A percentile compares a stretch with the other conserved stretches of the same genome.
These are phyloP conservation scores for Corymbia citriodora DNA, from an alignment of 441 rosid genomes.

Conservation along the genomic window DNA sequence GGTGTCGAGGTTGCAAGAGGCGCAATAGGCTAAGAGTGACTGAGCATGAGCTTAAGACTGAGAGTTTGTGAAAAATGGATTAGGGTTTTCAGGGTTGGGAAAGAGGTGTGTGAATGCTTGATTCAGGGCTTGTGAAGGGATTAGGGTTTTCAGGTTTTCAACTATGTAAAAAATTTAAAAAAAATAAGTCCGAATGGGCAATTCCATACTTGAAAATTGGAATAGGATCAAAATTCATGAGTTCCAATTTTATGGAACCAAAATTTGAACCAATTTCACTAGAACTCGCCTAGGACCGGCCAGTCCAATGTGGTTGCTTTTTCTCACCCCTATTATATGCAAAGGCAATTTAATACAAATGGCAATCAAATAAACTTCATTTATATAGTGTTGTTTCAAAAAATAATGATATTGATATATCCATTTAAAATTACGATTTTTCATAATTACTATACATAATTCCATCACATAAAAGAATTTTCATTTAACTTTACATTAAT, in stretches of 20 bases:
- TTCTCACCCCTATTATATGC: not conserved
- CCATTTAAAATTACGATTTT: not conserved
- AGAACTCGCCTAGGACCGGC: fast-evolving
- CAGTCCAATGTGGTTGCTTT: fast-evolving
- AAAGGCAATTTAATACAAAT: not conserved
- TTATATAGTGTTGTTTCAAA: not conserved
- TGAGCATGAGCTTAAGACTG: not conserved
- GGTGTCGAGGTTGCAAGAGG: not conserved
- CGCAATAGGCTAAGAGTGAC: not conserved
- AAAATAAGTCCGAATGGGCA: fast-evolving
- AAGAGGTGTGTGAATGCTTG: not conserved
- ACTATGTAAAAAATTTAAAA: not conserved
- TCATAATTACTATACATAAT: not conserved
- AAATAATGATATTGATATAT: not conserved
- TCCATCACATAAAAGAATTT: not conserved
- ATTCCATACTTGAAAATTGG: not conserved
- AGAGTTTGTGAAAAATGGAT: not conserved
- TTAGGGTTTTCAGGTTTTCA: not conserved
- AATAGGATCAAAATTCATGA: fast-evolving
- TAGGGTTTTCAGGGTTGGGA: not conserved
- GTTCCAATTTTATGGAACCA: too few species aligned
- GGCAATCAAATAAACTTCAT: not conserved
- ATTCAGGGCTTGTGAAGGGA: not conserved
- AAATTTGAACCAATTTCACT: too few species aligned
- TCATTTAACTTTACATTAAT: not conserved